Conservation (phyloP, 1,139 yeast species). For the Suhomyces kunorum region DNA sequence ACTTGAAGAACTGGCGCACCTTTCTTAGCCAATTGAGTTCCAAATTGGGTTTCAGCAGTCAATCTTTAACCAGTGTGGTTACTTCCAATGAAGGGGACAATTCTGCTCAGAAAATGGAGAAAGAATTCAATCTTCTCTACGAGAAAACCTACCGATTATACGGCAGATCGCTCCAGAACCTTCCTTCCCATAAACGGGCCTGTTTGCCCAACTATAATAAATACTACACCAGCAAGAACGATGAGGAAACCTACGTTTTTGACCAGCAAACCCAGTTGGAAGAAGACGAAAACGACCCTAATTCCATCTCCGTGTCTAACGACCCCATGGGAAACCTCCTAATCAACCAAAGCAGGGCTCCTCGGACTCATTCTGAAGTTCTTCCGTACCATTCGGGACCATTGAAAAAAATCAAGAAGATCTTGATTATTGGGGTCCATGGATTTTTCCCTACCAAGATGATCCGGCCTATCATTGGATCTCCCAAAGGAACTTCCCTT, state of each 20-base stretch:
- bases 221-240: constrained; percentile 26
- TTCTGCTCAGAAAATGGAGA: constrained; percentile 30
- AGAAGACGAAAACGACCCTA: constrained; percentile 34
- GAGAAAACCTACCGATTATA: constrained; percentile 45
- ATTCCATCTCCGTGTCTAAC: constrained; percentile 41
- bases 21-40: constrained; percentile 39
- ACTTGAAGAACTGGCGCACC: constrained; percentile 41
- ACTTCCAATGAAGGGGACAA: constrained; percentile 14
- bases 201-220: constrained; percentile 47
- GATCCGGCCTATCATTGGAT: constrained; percentile 83
- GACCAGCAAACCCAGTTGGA: constrained; percentile 29
- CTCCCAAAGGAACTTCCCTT: constrained; percentile 89
- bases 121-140: constrained; percentile 38
- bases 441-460: constrained; percentile 91
- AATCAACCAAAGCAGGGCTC: constrained; percentile 31
- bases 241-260: constrained; percentile 17
- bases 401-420: constrained; percentile 45
- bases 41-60: constrained; percentile 41
- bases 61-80: constrained; percentile 34
- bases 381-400: constrained; percentile 35
- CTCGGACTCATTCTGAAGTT: constrained; percentile 25
- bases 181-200: constrained; percentile 43
- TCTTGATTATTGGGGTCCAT: constrained; percentile 87
- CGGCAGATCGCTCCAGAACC: constrained; percentile 41
- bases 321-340: constrained; percentile 49